Base-by-base conservation (phyloP, 2,329 filamentous ascomycete genomes). In the Arthrocladium fulminans region DNA sequence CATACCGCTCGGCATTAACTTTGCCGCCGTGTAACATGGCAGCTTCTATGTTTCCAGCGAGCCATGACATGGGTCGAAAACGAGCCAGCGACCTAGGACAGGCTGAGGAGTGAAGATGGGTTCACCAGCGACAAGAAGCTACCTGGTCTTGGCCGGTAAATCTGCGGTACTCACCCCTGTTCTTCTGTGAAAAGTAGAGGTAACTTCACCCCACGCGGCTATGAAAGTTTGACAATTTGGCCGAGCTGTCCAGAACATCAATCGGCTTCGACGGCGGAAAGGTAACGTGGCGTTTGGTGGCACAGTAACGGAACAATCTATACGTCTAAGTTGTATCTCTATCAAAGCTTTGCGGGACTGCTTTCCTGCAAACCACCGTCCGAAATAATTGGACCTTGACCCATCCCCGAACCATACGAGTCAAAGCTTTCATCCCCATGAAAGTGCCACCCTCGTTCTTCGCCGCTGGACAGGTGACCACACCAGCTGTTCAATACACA, bases 401-500 rank as follows among this genome's bases (percentile, higher is more conserved):
- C 60, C 60, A n/a, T 60, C 61, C 40, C 34, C 3, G 51, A 29
- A 32, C 51, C 52, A 25, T 59, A 57, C 17, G 57, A 59, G 59
- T 70, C 65, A 53, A 72, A 72, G 24, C 64, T 65, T 57, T 72
- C 69, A 43, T 72, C 69, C 1, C 69, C 69, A 53, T 64, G 64
- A 49, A 72, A 72, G 52, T 72, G 69, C 69, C 90, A 97, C 62
- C 88, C 88, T 70, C 89, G 76, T 67, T 97, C 90, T 59, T 85
- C 83, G 6, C 90, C 90, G 47, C 77, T 76, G 47, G 74, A 79
- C 56, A 97, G 70, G 66, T 90, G 94, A 51, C 77, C 82, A 61
- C 88, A 95, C 64, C 95, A 87, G 13, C 88, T 88, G 68, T 95
- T 90, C 46, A 78, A 63, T 51, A 80, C 76, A 61, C 88, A 89